Conservation (phyloP, 768 basidiomycete species). For the Cantharellus anzutake region DNA sequence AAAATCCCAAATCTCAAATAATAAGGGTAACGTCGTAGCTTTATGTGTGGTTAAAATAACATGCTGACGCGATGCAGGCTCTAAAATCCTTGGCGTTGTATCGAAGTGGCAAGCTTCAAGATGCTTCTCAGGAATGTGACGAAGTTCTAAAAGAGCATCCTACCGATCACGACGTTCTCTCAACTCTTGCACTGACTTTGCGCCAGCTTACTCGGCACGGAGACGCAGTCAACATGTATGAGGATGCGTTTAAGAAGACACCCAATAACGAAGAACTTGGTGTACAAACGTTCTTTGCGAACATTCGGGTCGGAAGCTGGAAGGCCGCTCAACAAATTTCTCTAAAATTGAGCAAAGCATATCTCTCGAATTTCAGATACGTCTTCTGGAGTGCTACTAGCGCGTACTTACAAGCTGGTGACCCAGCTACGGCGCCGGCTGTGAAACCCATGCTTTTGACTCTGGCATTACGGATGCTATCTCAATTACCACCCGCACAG, state of each 20-base stretch:
- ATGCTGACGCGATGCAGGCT: constrained; percentile 27
- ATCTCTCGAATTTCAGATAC: constrained; percentile 48
- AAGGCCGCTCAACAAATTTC: constrained; percentile 72
- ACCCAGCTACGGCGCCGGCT: background rate
- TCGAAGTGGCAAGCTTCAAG: constrained; percentile 71
- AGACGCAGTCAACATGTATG: constrained; percentile 74
- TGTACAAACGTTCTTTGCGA: constrained; percentile 69
- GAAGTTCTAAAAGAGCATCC: constrained; percentile 59
- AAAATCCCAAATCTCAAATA: constrained; percentile 53
- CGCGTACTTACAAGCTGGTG: constrained; percentile 41
- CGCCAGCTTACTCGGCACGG: constrained; percentile 49
- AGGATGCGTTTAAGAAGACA: constrained; percentile 66
- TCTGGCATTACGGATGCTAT: constrained; percentile 54
- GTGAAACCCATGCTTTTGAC: constrained; percentile 38
- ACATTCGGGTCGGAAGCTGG: constrained; percentile 64
- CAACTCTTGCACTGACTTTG: constrained; percentile 69
- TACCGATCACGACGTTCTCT: constrained; percentile 51
- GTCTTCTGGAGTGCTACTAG: constrained; percentile 72
- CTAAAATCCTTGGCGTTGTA: constrained; percentile 72
- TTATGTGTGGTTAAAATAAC: background rate
- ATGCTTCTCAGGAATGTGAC: constrained; percentile 58
- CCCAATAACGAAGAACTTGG: constrained; percentile 71
- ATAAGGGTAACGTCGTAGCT: constrained; percentile 32
- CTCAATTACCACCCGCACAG: constrained; percentile 19
- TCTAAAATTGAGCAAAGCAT: constrained; percentile 66